phyloP scores from a whole-genome alignment of 352 stramenopile species.

The Globisporangium rhizosaccharum region DNA sequence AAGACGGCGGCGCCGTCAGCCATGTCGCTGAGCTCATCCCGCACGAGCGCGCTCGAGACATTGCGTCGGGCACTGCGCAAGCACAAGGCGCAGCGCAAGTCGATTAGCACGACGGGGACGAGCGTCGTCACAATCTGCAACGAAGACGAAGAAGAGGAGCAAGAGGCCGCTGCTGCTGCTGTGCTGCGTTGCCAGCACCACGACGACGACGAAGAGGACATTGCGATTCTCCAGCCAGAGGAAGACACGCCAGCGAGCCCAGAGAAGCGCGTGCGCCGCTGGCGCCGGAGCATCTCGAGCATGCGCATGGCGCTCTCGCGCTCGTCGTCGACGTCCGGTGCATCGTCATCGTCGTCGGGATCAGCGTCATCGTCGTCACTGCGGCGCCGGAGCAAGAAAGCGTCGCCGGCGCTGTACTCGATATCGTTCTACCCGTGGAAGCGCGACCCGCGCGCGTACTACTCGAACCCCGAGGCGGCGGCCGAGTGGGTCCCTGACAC shows the following conservation, averaged over 20 bases:
- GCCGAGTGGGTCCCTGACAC: conserved; percentile 71
- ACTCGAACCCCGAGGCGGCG: conserved; percentile 62
- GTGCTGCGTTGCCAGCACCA: neutral
- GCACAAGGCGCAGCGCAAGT: conserved; percentile 6
- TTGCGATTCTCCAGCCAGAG: conserved; percentile 15
- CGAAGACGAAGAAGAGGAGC: conserved; percentile 5
- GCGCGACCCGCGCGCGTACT: conserved; percentile 59
- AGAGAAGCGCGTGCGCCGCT: conserved; percentile 3
- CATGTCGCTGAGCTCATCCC: neutral
- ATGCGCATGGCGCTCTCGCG: conserved; percentile 12
- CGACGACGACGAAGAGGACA: conserved; percentile 13
- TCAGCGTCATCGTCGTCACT: neutral
- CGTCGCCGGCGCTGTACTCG: conserved; percentile 47
- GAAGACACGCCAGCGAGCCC: conserved; percentile 1
- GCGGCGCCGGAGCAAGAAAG: conserved; percentile 8
- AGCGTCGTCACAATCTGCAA: conserved; percentile 9
- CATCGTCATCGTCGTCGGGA: neutral
- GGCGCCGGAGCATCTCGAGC: conserved; percentile 8
- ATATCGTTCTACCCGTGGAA: conserved; percentile 79
- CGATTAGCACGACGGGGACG: conserved; percentile 11
- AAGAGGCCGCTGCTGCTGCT: neutral
- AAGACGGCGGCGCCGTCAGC: neutral
- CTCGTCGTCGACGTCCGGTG: conserved; percentile 5
- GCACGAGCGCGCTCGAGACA: conserved; percentile 3
- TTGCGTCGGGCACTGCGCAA: conserved; percentile 5